A percentile compares a stretch with the other conserved stretches of the same genome.
These are phyloP conservation scores for Trichoderma breve DNA, from an alignment of 2,329 filamentous ascomycete species.

Conservation along the genomic window DNA sequence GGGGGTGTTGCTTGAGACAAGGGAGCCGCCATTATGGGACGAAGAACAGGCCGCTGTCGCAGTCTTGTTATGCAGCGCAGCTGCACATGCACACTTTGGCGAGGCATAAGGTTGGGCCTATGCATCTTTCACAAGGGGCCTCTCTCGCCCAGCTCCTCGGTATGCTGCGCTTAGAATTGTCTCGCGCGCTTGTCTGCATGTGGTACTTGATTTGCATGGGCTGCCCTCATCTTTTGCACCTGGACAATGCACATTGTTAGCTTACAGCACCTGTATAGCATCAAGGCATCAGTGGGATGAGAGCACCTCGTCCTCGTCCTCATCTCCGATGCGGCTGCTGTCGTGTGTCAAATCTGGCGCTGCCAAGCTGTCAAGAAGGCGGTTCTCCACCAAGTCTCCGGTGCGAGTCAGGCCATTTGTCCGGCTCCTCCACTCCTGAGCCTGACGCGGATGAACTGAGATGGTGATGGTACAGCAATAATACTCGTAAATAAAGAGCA, in stretches of 20 bases:
- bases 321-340: neutral
- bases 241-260: neutral
- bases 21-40: neutral
- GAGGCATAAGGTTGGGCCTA: neutral
- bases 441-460: neutral
- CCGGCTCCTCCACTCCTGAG: neutral
- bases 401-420: slow-evolving; percentile 2
- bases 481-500: neutral
- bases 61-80: neutral
- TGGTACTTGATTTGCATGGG: neutral
- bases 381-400: neutral
- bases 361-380: neutral
- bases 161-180: neutral
- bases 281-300: neutral
- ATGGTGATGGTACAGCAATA: neutral
- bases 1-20: neutral
- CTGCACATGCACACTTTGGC: neutral
- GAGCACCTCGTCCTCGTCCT: neutral
- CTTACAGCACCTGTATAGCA: neutral
- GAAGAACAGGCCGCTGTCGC: neutral
- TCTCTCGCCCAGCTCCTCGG: neutral
- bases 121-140: neutral
- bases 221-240: neutral
- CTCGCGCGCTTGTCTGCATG: neutral
- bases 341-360: neutral